These are phyloP conservation scores for Lichtheimia hyalospora DNA, from an alignment of 371 early-diverging fungal species.

Conservation along the genomic window DNA sequence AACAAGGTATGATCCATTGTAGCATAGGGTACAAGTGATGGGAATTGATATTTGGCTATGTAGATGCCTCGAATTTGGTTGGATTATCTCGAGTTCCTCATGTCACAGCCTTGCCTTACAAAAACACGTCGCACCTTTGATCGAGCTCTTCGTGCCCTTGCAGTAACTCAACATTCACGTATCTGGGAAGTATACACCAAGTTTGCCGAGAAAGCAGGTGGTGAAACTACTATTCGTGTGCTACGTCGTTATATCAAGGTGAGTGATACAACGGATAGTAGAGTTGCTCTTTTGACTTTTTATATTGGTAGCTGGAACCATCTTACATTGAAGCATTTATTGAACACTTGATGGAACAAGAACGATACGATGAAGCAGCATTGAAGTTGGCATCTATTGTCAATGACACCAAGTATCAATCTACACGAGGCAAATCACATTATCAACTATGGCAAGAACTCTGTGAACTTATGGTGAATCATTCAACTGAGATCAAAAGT, in stretches of 20 bases:
- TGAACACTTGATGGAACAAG: constrained; percentile 64
- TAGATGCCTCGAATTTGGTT: constrained; percentile 88
- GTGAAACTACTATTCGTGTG: constrained; percentile 80
- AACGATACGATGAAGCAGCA: constrained; percentile 86
- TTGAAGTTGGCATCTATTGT: constrained; percentile 71
- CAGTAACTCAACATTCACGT: constrained; percentile 90
- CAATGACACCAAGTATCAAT: constrained; percentile 70
- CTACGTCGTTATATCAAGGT: constrained; percentile 84
- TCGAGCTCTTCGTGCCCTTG: constrained; percentile 85
- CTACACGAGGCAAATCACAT: constrained; percentile 69
- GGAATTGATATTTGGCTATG: not conserved
- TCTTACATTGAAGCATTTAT: constrained; percentile 74
- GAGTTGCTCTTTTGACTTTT: not conserved
- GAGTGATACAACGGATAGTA: constrained; percentile 4
- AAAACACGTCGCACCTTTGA: constrained; percentile 86
- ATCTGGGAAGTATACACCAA: constrained; percentile 88
- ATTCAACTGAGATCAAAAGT: constrained; percentile 68
- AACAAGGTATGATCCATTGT: constrained; percentile 71
- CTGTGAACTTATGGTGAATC: constrained; percentile 78
- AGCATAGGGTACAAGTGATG: not conserved
- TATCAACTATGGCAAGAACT: constrained; percentile 90
- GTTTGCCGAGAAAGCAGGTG: constrained; percentile 80
- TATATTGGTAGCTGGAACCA: constrained; percentile 61
- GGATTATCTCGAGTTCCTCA: constrained; percentile 71
- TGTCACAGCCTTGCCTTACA: constrained; percentile 73